These are phyloP conservation scores for Bifiguratus adelaidae DNA, from an alignment of 192 early-diverging fungal genomes.

Conservation along the genomic window DNA sequence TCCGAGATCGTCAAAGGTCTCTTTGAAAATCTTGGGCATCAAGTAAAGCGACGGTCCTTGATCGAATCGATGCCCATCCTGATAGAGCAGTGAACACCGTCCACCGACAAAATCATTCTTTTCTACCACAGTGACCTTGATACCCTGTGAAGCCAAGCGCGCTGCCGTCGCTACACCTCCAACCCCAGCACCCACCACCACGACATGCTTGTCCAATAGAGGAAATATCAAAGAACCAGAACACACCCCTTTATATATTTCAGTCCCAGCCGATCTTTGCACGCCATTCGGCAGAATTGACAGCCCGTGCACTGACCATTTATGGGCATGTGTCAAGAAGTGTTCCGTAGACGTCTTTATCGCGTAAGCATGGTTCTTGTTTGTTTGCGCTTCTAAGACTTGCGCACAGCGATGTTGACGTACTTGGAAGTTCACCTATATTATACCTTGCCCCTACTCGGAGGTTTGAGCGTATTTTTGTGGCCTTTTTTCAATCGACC, in stretches of 20 bases:
- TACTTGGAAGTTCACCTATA: slow-evolving; percentile 38
- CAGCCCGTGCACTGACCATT: too few relatives aligned
- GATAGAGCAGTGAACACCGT: slow-evolving; percentile 34
- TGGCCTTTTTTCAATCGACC: slow-evolving; percentile 18
- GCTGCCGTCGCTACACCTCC: slow-evolving; percentile 44
- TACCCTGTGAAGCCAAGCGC: slow-evolving; percentile 24
- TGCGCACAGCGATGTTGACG: slow-evolving; percentile 19
- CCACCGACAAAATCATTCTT: slow-evolving; percentile 42
- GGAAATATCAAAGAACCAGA: neutral
- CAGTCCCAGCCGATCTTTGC: too few relatives aligned
- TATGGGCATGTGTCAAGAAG: too few relatives aligned
- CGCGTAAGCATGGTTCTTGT: neutral
- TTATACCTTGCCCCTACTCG: slow-evolving; percentile 33
- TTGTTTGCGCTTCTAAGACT: neutral
- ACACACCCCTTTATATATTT: too few relatives aligned
- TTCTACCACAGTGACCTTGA: slow-evolving; percentile 30
- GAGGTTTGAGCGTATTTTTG: slow-evolving; percentile 7
- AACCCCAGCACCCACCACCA: slow-evolving; percentile 41
- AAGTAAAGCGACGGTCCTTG: slow-evolving; percentile 47
- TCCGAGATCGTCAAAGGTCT: slow-evolving; percentile 33
- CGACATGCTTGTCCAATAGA: slow-evolving; percentile 17
- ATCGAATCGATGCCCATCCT: slow-evolving; percentile 42
- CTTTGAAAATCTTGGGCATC: slow-evolving; percentile 40
- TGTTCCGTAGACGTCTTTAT: neutral
- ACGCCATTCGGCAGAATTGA: too few relatives aligned